Conservation (phyloP, 257 asterid genomes). For the Paraleonurus japonicus region DNA sequence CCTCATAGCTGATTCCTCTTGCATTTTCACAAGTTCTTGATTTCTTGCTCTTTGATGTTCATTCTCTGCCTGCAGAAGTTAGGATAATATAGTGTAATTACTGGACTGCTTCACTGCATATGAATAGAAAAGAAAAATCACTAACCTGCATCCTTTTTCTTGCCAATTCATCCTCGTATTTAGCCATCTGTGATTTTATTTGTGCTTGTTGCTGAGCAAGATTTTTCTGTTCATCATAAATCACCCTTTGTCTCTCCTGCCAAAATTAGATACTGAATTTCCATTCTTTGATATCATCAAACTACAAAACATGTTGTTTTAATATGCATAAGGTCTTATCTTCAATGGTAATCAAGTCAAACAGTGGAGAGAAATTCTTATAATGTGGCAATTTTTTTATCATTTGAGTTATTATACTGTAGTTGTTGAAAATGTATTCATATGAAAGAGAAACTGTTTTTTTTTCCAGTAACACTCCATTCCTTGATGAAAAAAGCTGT, state of each 20-base stretch:
- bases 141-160: conserved; percentile 93
- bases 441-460: background rate
- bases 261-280: conserved; percentile 27
- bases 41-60: conserved; percentile 86
- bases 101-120: conserved; percentile 3
- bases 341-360: background rate
- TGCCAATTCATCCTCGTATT: conserved; percentile 86
- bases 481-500: background rate
- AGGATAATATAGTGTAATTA: conserved; percentile 14
- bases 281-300: background rate
- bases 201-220: conserved; percentile 84
- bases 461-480: background rate
- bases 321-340: background rate
- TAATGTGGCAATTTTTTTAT: background rate
- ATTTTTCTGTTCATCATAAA: conserved; percentile 78
- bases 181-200: conserved; percentile 83
- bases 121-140: conserved; percentile 14
- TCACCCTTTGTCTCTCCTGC: conserved; percentile 82
- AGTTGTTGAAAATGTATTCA: background rate
- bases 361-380: background rate
- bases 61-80: conserved; percentile 68
- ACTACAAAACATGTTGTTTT: background rate
- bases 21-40: conserved; percentile 92
- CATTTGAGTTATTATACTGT: background rate
- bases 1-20: conserved; percentile 90